These are phyloP conservation scores for Secale cereale DNA, from an alignment of 176 grass and related monocot genomes.

Conservation along the genomic window DNA sequence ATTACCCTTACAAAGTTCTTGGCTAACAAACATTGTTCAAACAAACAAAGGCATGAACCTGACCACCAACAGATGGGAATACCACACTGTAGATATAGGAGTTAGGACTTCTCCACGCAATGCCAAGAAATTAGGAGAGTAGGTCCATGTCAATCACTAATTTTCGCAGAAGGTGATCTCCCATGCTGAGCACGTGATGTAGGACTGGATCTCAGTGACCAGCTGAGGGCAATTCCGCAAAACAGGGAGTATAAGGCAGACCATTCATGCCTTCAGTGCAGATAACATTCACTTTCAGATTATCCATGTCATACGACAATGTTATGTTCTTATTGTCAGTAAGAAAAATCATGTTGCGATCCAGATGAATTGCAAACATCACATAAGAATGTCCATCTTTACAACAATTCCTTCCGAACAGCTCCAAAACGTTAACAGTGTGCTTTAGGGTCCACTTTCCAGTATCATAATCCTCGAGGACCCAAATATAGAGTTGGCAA, in stretches of 20 bases:
- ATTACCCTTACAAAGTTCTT: background rate
- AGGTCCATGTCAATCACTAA: background rate
- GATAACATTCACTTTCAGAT: background rate
- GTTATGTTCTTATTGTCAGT: background rate
- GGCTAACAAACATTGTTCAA: background rate
- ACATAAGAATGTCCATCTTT: background rate
- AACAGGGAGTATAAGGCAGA: background rate
- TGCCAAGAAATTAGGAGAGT: background rate
- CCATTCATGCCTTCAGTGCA: background rate
- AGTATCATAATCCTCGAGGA: background rate
- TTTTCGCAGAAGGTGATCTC: background rate
- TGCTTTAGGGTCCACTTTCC: background rate
- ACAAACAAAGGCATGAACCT: background rate
- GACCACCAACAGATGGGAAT: background rate
- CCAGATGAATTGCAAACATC: background rate
- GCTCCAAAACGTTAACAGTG: background rate
- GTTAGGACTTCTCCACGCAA: background rate
- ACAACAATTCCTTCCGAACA: background rate
- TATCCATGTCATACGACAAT: background rate
- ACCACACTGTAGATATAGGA: background rate
- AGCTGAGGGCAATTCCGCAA: constrained; percentile 2
- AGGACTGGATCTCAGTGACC: background rate
- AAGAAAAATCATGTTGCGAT: background rate
- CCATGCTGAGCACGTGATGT: background rate
- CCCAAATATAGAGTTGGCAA: background rate